Base-by-base conservation (phyloP, 2,329 filamentous ascomycete species). In the Chlorencoelia australis region DNA sequence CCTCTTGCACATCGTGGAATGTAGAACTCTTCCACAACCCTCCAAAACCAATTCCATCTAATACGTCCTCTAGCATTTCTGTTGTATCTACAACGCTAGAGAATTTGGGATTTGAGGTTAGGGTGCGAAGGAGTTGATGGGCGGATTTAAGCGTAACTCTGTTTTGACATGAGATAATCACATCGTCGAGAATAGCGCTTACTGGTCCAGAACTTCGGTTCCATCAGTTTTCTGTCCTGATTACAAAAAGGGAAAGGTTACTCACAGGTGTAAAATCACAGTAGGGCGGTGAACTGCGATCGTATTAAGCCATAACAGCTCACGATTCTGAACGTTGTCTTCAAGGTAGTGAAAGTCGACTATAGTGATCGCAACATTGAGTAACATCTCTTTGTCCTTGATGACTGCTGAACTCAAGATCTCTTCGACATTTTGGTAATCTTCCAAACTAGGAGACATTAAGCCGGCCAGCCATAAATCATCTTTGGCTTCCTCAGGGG, bases 311-410 rank as follows among this genome's bases (percentile, higher is more conserved):
- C 76, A 79, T 11, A 61, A 52, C 3, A 82, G 58, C 11, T 65
- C 71, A 10, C 73, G 65, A 28, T 69, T 68, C 52, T 82, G 77
- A 13, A 76, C 65, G 2, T 63, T 62, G 38, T 81, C 75, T 39
- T 82, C 77, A 6, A 80, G 59, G 39, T 71, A 71, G 38, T 72
- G 69, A 49, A 82, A 82, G 51, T 82, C 78, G 7, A 82, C 69
- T 27, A 82, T 62, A 49, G 73, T 69, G 37, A 82, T 75, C 1
- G 73, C 73, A 3, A 73, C 72, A 42, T 73, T 75, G 5, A 82
- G 63, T 11, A 82, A 57, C 9, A 82, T 53, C 41, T 80, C 73
- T 45, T 73, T 70, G 43, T 82, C 75, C 35, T 67, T 68, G 48
- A 72, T 49, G 42, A 69, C 62, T 25, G 66, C 61, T 29, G 67